phyloP scores from a whole-genome alignment of 495 filamentous ascomycete genomes.

The Filosporella fistucella region DNA sequence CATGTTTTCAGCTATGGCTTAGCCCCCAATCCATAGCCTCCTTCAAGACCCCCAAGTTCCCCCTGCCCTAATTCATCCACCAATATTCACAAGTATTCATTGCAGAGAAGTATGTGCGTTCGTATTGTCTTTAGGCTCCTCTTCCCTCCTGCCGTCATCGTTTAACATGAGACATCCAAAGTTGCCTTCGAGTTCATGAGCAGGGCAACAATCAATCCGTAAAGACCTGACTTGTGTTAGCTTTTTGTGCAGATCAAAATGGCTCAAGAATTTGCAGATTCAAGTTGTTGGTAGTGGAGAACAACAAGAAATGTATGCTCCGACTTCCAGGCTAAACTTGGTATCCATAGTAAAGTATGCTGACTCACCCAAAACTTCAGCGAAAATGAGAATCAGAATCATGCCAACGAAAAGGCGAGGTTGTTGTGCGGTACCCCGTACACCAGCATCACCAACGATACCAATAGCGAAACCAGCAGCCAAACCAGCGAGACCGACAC shows the following conservation, averaged over 20 bases:
- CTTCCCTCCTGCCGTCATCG: neutral
- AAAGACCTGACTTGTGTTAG: slow-evolving; percentile 62
- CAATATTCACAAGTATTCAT: slow-evolving; percentile 21
- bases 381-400: slow-evolving; percentile 99
- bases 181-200: slow-evolving; percentile 92
- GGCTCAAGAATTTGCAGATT: too few species aligned
- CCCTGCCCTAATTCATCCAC: slow-evolving; percentile 7
- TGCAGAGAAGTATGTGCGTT: slow-evolving; percentile 13
- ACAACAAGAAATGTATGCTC: too few species aligned
- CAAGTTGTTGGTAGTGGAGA: too few species aligned
- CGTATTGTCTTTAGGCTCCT: slow-evolving; percentile 19
- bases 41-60: slow-evolving; percentile 5
- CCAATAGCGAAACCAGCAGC: slow-evolving; percentile 98
- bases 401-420: slow-evolving; percentile 98
- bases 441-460: slow-evolving; percentile 98
- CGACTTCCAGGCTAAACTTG: neutral
- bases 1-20: slow-evolving; percentile 19
- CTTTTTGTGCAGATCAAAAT: neutral
- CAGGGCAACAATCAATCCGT: slow-evolving; percentile 95
- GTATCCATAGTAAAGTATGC: neutral
- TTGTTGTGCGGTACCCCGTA: slow-evolving; percentile 96
- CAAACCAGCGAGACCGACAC: slow-evolving; percentile 93
- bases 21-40: slow-evolving; percentile 2
- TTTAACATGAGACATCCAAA: slow-evolving; percentile 34
- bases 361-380: slow-evolving; percentile 90